Conservation (phyloP, 169 alveolate genomes). For the Plasmodium gonderi region DNA sequence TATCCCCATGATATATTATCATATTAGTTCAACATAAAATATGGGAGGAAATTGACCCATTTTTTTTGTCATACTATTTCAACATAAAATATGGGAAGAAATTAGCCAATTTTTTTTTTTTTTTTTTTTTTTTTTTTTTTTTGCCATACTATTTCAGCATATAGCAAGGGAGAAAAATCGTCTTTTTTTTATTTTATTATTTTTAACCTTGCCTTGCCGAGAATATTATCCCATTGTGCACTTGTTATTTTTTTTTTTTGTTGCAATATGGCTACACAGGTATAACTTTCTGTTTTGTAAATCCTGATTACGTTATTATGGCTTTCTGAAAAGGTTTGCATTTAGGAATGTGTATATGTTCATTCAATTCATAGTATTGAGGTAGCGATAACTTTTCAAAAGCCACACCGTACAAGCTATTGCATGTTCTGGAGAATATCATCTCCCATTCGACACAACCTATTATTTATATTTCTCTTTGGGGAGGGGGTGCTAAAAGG, state of each 20-base stretch:
- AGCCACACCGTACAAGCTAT: background rate
- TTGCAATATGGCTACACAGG: slow-evolving; percentile 42
- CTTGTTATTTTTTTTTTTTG: slow-evolving; percentile 12
- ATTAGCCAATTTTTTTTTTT: background rate
- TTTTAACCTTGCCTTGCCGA: slow-evolving; percentile 35
- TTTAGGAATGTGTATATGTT: background rate
- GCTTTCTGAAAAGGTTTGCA: slow-evolving; percentile 5
- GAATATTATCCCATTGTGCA: slow-evolving; percentile 15
- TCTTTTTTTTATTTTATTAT: background rate
- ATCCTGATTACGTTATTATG: slow-evolving; percentile 32
- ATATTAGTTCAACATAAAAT: background rate
- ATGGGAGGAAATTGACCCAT: background rate
- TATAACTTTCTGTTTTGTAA: slow-evolving; percentile 10
- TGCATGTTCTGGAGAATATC: too few relatives aligned
- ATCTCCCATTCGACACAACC: too few relatives aligned
- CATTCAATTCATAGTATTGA: background rate
- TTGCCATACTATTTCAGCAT: background rate
- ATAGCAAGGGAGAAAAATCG: background rate
- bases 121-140: too few relatives aligned
- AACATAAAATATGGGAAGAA: background rate
- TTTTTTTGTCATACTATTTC: background rate
- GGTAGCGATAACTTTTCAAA: background rate
- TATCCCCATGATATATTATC: background rate
- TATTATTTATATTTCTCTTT: background rate
- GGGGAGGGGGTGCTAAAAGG: background rate